Conservation (phyloP, 2,329 filamentous ascomycete species). For the Bipolaris cookei region DNA sequence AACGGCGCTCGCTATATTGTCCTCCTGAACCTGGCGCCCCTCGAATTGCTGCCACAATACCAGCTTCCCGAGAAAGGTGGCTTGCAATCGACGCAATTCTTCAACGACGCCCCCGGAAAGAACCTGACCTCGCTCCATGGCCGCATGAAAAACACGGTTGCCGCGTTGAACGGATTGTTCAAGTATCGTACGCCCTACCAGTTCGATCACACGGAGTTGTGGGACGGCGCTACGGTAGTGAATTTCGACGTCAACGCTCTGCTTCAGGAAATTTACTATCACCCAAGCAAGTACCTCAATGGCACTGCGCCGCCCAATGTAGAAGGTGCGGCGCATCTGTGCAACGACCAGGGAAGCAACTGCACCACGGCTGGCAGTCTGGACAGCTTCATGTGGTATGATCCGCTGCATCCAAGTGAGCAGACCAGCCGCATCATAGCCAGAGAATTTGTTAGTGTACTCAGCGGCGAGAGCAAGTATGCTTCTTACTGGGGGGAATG, state of each 20-base stretch:
- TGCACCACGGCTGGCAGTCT: conserved; percentile 44
- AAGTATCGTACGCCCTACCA: conserved; percentile 60
- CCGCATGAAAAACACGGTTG: conserved; percentile 60
- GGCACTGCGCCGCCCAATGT: conserved; percentile 67
- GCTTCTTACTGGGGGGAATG: conserved; percentile 53
- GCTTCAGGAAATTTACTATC: conserved; percentile 68
- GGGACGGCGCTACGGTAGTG: conserved; percentile 65
- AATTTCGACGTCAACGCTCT: conserved; percentile 69
- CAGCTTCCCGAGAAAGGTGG: conserved; percentile 57
- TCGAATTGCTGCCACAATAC: conserved; percentile 73
- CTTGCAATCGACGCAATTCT: conserved; percentile 54
- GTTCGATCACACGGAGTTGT: conserved; percentile 51
- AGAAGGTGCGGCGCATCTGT: conserved; percentile 64
- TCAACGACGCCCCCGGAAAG: conserved; percentile 52
- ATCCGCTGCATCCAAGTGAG: conserved; percentile 74
- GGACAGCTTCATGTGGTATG: conserved; percentile 74
- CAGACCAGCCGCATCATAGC: conserved; percentile 66
- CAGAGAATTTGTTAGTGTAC: conserved; percentile 61
- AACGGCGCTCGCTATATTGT: conserved; percentile 74
- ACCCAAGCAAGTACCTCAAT: conserved; percentile 67
- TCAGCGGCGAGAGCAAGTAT: conserved; percentile 58
- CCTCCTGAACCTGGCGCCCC: conserved; percentile 70
- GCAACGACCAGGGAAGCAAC: conserved; percentile 51
- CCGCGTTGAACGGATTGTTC: conserved; percentile 59
- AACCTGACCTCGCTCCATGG: conserved; percentile 60